These are phyloP conservation scores for Tolypocladium pustulatum DNA, from an alignment of 2,329 filamentous ascomycete genomes.

Conservation along the genomic window DNA sequence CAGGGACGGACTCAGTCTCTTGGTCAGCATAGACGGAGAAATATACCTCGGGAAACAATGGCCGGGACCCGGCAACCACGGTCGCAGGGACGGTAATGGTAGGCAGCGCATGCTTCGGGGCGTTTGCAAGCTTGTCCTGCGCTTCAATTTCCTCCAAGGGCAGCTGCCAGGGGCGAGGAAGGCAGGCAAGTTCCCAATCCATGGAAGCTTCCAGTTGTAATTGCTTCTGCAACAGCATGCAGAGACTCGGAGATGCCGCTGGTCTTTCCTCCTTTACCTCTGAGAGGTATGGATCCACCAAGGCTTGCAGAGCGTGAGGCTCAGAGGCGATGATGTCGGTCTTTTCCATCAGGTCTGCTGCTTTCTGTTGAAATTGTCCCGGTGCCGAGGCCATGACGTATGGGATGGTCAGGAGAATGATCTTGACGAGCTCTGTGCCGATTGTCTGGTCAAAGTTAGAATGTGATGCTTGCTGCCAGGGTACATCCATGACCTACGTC, in stretches of 20 bases:
- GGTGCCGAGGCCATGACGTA: slow-evolving; percentile 74
- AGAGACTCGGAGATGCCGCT: slow-evolving; percentile 55
- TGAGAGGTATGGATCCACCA: slow-evolving; percentile 76
- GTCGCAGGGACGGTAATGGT: slow-evolving; percentile 63
- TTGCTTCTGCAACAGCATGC: slow-evolving; percentile 77
- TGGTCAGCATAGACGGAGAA: slow-evolving; percentile 86
- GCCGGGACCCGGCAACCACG: slow-evolving; percentile 61
- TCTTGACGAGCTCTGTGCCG: slow-evolving; percentile 84
- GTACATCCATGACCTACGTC: slow-evolving; percentile 51
- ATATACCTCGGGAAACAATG: slow-evolving; percentile 86
- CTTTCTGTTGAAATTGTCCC: slow-evolving; percentile 59
- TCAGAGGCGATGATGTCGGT: slow-evolving; percentile 91
- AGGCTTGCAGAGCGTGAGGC: slow-evolving; percentile 69
- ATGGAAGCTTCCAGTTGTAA: slow-evolving; percentile 65
- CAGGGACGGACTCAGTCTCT: slow-evolving; percentile 80
- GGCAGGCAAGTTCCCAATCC: slow-evolving; percentile 63
- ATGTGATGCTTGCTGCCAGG: not conserved
- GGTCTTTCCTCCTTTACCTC: slow-evolving; percentile 53
- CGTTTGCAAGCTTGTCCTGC: slow-evolving; percentile 46
- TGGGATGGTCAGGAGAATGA: slow-evolving; percentile 88
- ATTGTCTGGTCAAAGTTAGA: slow-evolving; percentile 36
- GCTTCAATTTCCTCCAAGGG: slow-evolving; percentile 49
- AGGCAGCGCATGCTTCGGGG: slow-evolving; percentile 69
- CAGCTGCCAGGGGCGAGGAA: slow-evolving; percentile 59
- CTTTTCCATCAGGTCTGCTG: slow-evolving; percentile 74